phyloP scores from a whole-genome alignment of 371 early-diverging fungal species.

The Blakeslea trispora region DNA sequence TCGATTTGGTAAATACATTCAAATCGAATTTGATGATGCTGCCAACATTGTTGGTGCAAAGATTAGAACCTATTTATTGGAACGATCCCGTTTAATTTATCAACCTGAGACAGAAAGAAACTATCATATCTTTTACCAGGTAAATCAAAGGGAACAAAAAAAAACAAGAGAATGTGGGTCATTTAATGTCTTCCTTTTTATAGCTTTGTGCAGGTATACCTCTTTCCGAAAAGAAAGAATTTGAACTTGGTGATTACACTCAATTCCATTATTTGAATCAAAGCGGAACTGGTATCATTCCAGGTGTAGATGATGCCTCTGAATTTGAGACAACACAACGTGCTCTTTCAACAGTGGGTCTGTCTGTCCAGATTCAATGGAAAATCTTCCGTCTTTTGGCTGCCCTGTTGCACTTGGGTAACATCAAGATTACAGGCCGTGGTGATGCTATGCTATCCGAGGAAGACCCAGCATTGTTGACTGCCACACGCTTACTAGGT shows the following conservation, averaged over 20 bases:
- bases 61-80: conserved; percentile 97
- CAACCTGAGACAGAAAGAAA: conserved; percentile 94
- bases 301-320: conserved; percentile 87
- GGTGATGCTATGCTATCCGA: conserved; percentile 75
- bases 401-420: conserved; percentile 90
- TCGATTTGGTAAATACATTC: conserved; percentile 98
- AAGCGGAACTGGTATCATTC: conserved; percentile 77
- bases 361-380: conserved; percentile 86
- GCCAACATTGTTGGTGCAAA: conserved; percentile 92
- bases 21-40: conserved; percentile 80
- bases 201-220: conserved; percentile 89
- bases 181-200: neutral
- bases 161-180: neutral
- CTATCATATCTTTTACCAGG: conserved; percentile 99
- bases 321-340: conserved; percentile 89
- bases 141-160: conserved; percentile 10
- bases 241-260: conserved; percentile 71
- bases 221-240: conserved; percentile 77
- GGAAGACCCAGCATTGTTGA: conserved; percentile 69
- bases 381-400: conserved; percentile 87
- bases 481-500: conserved; percentile 71
- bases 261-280: conserved; percentile 86
- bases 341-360: conserved; percentile 84
- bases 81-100: conserved; percentile 95
- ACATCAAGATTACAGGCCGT: conserved; percentile 80